Conservation (phyloP, 306 rosid genomes). For the Elaeagnus macrophylla region DNA sequence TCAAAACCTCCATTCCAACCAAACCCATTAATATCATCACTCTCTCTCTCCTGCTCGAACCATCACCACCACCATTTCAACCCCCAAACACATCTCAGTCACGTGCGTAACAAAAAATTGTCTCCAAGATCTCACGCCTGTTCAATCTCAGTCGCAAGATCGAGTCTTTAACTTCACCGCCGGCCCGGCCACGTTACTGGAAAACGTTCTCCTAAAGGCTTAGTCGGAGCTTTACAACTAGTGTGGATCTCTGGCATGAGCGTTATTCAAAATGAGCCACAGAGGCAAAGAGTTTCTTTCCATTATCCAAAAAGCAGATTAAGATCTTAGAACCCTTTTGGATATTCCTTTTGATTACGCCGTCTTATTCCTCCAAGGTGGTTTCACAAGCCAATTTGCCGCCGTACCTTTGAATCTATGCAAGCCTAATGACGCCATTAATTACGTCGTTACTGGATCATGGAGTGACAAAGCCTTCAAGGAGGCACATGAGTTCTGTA, state of each 20-base stretch:
- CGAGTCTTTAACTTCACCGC: conserved; percentile 96
- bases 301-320: conserved; percentile 77
- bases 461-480: conserved; percentile 90
- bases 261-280: conserved; percentile 98
- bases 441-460: conserved; percentile 72
- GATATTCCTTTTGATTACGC: conserved; percentile 53
- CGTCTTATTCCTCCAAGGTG: conserved; percentile 85
- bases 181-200: conserved; percentile 89
- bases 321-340: conserved; percentile 73
- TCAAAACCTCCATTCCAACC: background rate
- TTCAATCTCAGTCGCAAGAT: conserved; percentile 44
- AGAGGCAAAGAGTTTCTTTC: conserved; percentile 80
- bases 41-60: conserved; percentile 24
- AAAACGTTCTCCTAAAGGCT: conserved; percentile 60
- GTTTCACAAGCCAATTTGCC: conserved; percentile 92
- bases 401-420: conserved; percentile 73
- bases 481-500: conserved; percentile 71
- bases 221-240: conserved; percentile 86
- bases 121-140: conserved; percentile 20
- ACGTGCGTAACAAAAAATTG: conserved; percentile 41
- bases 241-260: conserved; percentile 98
- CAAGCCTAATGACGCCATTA: conserved; percentile 37
- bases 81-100: conserved; percentile 39
- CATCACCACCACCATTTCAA: conserved; percentile 9
- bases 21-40: background rate